These are phyloP conservation scores for Annulohypoxylon maeteangense DNA, from an alignment of 495 filamentous ascomycete genomes.

Conservation along the genomic window DNA sequence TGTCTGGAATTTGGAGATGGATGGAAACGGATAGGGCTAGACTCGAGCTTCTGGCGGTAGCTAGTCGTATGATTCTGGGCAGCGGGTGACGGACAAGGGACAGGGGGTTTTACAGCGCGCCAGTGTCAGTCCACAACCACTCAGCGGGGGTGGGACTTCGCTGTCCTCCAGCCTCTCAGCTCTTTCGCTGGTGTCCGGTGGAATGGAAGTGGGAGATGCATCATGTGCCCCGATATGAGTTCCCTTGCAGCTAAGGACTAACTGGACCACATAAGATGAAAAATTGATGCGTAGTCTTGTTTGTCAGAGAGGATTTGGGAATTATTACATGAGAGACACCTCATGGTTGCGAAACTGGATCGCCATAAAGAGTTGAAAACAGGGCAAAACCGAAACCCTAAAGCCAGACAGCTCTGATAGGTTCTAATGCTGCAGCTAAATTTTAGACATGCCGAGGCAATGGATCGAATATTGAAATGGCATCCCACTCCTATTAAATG, in stretches of 20 bases:
- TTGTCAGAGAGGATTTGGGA: background rate
- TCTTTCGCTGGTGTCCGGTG: constrained; percentile 25
- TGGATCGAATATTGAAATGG: background rate
- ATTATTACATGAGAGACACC: constrained; percentile 4
- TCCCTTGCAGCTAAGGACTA: constrained; percentile 1
- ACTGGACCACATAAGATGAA: background rate
- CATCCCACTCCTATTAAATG: background rate
- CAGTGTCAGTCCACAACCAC: constrained; percentile 25
- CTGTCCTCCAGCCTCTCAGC: constrained; percentile 21
- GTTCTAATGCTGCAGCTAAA: background rate
- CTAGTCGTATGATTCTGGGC: constrained; percentile 21
- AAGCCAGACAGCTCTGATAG: background rate
- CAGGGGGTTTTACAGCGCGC: background rate
- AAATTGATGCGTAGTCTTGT: background rate
- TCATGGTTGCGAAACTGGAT: background rate
- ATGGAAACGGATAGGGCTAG: background rate
- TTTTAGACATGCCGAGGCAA: background rate
- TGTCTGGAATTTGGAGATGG: background rate
- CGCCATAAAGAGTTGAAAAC: background rate
- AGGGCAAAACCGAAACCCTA: background rate
- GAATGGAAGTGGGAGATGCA: constrained; percentile 41
- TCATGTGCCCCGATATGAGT: constrained; percentile 18
- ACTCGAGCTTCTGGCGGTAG: background rate
- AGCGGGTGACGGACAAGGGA: constrained; percentile 13
- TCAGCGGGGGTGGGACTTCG: constrained; percentile 28